These are phyloP conservation scores for Globisporangium irregulare DNA, from an alignment of 352 stramenopile species.

Conservation along the genomic window DNA sequence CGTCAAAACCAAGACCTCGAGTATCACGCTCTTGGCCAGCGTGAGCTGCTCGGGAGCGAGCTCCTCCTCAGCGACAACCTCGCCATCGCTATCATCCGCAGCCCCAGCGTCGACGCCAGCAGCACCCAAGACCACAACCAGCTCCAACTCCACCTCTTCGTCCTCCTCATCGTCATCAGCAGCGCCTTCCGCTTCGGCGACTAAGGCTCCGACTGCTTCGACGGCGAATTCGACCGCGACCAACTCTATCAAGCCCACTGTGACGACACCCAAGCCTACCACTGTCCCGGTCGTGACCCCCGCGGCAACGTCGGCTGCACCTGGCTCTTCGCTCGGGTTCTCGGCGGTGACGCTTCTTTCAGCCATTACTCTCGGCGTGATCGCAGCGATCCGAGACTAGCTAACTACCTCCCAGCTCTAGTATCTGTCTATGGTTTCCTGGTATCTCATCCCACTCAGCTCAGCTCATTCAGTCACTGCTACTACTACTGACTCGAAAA, in stretches of 20 bases:
- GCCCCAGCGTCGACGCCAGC: background rate
- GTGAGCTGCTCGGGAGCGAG: slow-evolving; percentile 1
- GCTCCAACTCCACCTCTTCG: background rate
- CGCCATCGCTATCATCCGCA: background rate
- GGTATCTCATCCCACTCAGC: too few species aligned
- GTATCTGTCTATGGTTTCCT: too few species aligned
- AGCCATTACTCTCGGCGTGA: background rate
- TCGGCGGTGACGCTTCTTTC: background rate
- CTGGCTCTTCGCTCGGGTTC: background rate
- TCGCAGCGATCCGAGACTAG: background rate
- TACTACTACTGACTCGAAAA: too few species aligned
- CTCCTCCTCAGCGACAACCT: background rate
- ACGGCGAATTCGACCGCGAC: background rate
- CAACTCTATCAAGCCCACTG: background rate
- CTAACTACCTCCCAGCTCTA: too few species aligned
- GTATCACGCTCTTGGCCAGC: slow-evolving; percentile 6
- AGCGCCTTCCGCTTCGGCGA: background rate
- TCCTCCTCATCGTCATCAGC: background rate
- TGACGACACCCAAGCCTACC: background rate
- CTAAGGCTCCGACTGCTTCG: background rate
- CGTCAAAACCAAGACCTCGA: slow-evolving; percentile 21
- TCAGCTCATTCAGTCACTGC: too few species aligned
- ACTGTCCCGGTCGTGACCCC: background rate
- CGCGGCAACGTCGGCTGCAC: background rate
- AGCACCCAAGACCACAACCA: background rate